A percentile compares a stretch with the other conserved stretches of the same genome.
Evolutionary conservation across 2,329 filamentous ascomycete genomes (phyloP).

Genomic region (Penicillium sp.): DNA sequence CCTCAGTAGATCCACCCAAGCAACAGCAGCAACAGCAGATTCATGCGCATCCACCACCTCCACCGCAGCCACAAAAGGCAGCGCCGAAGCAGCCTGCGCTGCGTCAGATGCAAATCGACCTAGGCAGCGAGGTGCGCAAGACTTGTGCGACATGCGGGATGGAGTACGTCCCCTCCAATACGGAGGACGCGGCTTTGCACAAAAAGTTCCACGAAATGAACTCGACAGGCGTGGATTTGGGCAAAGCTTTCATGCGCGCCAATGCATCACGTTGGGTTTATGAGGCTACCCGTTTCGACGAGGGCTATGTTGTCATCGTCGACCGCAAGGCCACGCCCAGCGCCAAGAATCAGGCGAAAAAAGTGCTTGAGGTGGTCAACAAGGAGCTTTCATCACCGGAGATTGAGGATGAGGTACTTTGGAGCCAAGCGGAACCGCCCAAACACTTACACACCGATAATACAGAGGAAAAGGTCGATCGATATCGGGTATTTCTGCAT

Average conservation of each 20-base stretch:
- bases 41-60: neutral
- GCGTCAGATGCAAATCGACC: slow-evolving; percentile 63
- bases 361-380: slow-evolving; percentile 63
- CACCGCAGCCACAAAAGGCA: slow-evolving; percentile 16
- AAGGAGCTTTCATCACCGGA: slow-evolving; percentile 62
- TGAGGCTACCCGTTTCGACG: slow-evolving; percentile 51
- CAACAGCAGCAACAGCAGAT: slow-evolving; percentile 19
- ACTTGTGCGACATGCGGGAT: slow-evolving; percentile 64
- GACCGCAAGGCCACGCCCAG: slow-evolving; percentile 55
- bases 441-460: slow-evolving; percentile 39
- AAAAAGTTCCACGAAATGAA: slow-evolving; percentile 66
- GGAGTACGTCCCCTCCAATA: slow-evolving; percentile 65
- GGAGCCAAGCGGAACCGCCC: slow-evolving; percentile 51
- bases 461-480: slow-evolving; percentile 44
- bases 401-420: slow-evolving; percentile 59
- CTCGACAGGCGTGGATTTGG: slow-evolving; percentile 61
- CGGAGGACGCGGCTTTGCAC: slow-evolving; percentile 63
- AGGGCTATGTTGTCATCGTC: slow-evolving; percentile 59
- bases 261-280: slow-evolving; percentile 55
- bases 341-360: slow-evolving; percentile 55
- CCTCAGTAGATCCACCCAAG: slow-evolving; percentile 41
- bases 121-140: slow-evolving; percentile 57
- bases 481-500: slow-evolving; percentile 64
- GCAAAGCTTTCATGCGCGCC: slow-evolving; percentile 58
- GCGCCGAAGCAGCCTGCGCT: slow-evolving; percentile 39